Evolutionary conservation across 768 basidiomycete genomes (phyloP), one percentile per base, ranked within the genome.

Genomic region (Mrakia blollopis): DNA sequence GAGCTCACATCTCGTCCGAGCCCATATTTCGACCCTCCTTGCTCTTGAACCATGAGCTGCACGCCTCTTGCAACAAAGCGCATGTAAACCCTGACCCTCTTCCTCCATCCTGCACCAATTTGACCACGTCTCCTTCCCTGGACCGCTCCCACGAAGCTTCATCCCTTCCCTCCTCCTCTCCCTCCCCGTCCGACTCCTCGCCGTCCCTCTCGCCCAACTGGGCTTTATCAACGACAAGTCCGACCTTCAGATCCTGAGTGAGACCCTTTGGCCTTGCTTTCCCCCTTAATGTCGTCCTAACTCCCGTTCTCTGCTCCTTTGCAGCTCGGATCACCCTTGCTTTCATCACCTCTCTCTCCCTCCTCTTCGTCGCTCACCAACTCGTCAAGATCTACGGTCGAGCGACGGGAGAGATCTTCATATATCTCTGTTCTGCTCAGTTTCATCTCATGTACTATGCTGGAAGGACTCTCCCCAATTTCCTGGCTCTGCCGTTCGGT

Each of bases 361-460:
- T 98, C 47, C 86, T 87, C 74, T 85, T 89, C 63, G 82, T 98
- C 32, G 86, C 90, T 63, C 87, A 88, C 57, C 88, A 89, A 2
- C 86, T 92, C 1, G 85, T 87, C 0, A 83, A 83, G 16, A 88
- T 91, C 28, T 96, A 90, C 79, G 93, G 92, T 23, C 83, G 85
- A 2, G 81, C 83, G 4, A 87, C 89, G 0, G 85, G 89, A 21
- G 80, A 86, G 23, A 86, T 88, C 80, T 96, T 90, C 82, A 83
- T 87, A 1, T 78, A 94, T 0, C 82, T 97, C n/a, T 89, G 89
- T 5, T 86, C 89, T 79, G 89, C 90, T 0, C 94, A 96, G 81
- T 98, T 97, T 81, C 97, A 98, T 82, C 81, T 95, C 8, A 90
- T 90, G 10, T 99, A 93, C 83, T 98, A 93, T 90, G 92, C 94